Percentiles rank a stretch among this genome's conserved stretches.
These are phyloP conservation scores for Chlorella sorokiniana DNA, from an alignment of 139 green algal species.

Conservation along the genomic window DNA sequence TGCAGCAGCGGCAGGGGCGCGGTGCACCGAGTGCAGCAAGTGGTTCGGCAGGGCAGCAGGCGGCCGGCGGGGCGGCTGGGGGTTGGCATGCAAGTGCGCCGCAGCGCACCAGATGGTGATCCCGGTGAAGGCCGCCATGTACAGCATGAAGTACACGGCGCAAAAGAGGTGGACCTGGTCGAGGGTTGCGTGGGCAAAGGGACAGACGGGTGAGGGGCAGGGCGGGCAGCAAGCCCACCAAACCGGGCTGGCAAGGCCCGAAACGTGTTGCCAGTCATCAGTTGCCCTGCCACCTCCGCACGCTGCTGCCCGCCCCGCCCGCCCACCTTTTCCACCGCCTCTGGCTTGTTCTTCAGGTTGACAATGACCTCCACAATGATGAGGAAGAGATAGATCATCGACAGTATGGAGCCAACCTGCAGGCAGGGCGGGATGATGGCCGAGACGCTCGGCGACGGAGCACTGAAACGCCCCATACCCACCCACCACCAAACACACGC, in stretches of 20 bases:
- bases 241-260: no score
- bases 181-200: background rate
- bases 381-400: slow-evolving; percentile 49
- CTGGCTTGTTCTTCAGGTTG: slow-evolving; percentile 44
- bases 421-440: background rate
- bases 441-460: no score
- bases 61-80: no score
- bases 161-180: slow-evolving; percentile 46
- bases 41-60: no score
- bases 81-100: no score
- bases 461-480: background rate
- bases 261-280: background rate
- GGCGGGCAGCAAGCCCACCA: background rate
- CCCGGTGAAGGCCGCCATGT: slow-evolving; percentile 52
- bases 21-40: no score
- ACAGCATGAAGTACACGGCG: slow-evolving; percentile 51
- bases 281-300: background rate
- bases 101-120: slow-evolving; percentile 46
- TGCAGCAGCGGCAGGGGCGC: no score
- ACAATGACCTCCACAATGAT: slow-evolving; percentile 39
- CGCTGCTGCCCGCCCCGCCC: background rate
- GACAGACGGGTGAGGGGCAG: no score
- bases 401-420: slow-evolving; percentile 34
- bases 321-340: slow-evolving; percentile 37
- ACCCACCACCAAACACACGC: background rate